Evolutionary conservation across 2,329 filamentous ascomycete species (phyloP).

Genomic region (Fusarium neocosmosporiellum): DNA sequence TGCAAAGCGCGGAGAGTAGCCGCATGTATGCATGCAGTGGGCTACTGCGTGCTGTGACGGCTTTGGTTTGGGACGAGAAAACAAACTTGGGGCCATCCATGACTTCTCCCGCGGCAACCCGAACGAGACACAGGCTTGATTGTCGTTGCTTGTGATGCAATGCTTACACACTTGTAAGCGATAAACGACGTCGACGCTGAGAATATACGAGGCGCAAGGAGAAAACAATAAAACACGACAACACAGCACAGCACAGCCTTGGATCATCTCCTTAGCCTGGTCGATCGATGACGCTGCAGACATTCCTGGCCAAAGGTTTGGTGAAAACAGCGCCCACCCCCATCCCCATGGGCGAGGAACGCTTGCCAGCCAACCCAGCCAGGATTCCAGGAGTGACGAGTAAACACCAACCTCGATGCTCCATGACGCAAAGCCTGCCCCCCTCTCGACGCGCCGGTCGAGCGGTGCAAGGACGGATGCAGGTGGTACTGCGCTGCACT

Average conservation of each 20-base stretch:
- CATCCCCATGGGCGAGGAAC: background rate
- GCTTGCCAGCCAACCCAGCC: slow-evolving; percentile 10
- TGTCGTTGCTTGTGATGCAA: slow-evolving; percentile 23
- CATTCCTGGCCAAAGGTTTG: slow-evolving; percentile 22
- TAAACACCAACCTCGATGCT: slow-evolving; percentile 25
- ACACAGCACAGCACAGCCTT: slow-evolving; percentile 14
- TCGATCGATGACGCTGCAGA: slow-evolving; percentile 33
- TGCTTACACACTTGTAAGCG: slow-evolving; percentile 6
- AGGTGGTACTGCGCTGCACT: background rate
- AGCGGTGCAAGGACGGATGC: slow-evolving; percentile 26
- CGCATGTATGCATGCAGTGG: background rate
- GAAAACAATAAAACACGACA: background rate
- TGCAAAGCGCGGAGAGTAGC: slow-evolving; percentile 4
- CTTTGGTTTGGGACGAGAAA: background rate
- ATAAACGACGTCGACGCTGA: slow-evolving; percentile 3
- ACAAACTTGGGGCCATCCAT: background rate
- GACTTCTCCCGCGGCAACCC: background rate
- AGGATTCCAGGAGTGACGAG: slow-evolving; percentile 39
- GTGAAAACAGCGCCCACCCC: background rate
- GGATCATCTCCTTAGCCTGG: slow-evolving; percentile 9
- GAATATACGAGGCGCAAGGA: slow-evolving; percentile 19
- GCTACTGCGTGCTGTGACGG: background rate
- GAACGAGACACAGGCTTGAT: background rate
- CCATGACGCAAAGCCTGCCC: slow-evolving; percentile 39
- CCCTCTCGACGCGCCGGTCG: slow-evolving; percentile 20